Evolutionary conservation across 2,329 filamentous ascomycete species (phyloP).

Genomic region (Penicillium sp.): DNA sequence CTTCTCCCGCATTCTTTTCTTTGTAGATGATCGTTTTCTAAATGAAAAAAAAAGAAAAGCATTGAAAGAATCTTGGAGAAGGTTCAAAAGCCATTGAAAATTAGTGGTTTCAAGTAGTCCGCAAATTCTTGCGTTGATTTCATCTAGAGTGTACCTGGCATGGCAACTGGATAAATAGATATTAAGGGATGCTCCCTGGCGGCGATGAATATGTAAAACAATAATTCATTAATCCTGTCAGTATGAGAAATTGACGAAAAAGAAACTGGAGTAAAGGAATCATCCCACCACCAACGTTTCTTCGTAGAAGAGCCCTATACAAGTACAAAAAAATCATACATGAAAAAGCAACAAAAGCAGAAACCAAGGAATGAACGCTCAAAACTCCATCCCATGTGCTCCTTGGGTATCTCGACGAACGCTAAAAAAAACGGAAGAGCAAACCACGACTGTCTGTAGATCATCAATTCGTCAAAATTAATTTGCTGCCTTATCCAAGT

Average conservation of each 20-base stretch:
- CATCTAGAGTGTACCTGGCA: too few relatives aligned
- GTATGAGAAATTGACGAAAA: background rate
- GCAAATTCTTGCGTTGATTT: background rate
- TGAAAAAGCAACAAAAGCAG: background rate
- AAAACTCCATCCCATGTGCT: background rate
- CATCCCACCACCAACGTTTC: background rate
- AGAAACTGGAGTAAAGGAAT: conserved; percentile 33
- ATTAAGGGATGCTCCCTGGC: background rate
- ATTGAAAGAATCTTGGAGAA: background rate
- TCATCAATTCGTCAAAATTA: background rate
- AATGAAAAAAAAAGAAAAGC: too few relatives aligned
- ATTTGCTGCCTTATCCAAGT: background rate
- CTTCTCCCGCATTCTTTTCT: background rate
- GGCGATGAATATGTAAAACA: too few relatives aligned
- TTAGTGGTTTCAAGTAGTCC: background rate
- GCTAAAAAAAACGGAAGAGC: background rate
- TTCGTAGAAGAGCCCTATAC: background rate
- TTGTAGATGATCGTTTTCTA: background rate
- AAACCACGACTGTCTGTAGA: background rate
- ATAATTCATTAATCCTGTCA: background rate
- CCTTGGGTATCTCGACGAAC: background rate
- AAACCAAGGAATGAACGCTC: background rate
- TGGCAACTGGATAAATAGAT: background rate
- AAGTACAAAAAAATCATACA: background rate
- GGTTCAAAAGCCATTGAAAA: background rate